Evolutionary conservation across 768 basidiomycete genomes (phyloP).

Genomic region (Kwoniella sp.): DNA sequence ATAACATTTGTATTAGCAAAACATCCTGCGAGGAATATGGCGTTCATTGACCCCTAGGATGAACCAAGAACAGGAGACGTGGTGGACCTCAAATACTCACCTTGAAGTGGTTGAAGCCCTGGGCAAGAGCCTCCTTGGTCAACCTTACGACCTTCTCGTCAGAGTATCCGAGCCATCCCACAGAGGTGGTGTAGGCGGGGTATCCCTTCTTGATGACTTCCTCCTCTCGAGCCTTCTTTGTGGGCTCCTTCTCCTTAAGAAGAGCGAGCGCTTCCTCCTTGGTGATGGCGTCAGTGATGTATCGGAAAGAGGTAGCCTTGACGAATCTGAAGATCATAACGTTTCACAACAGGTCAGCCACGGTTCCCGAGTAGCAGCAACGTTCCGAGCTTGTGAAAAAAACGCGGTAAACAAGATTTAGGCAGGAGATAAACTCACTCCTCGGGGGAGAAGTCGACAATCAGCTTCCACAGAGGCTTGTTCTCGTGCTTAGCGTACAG

Average conservation of each 20-base stretch:
- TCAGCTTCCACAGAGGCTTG: slow-evolving; percentile 93
- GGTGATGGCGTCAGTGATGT: slow-evolving; percentile 92
- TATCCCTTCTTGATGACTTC: slow-evolving; percentile 74
- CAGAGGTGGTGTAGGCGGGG: slow-evolving; percentile 91
- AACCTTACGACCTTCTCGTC: slow-evolving; percentile 88
- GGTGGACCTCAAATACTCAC: slow-evolving; percentile 34
- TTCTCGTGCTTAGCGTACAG: slow-evolving; percentile 62
- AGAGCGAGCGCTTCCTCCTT: slow-evolving; percentile 83
- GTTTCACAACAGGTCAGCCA: slow-evolving; percentile 7
- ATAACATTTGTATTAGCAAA: too few relatives aligned
- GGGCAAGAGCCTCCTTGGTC: slow-evolving; percentile 78
- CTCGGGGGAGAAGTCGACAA: slow-evolving; percentile 77
- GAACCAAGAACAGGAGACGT: not conserved
- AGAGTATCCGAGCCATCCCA: slow-evolving; percentile 90
- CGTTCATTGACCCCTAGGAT: too few relatives aligned
- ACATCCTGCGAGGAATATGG: too few relatives aligned
- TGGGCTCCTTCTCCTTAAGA: slow-evolving; percentile 73
- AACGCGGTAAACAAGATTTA: too few relatives aligned
- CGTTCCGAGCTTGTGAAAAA: not conserved
- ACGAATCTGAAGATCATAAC: slow-evolving; percentile 70
- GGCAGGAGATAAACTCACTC: slow-evolving; percentile 48
- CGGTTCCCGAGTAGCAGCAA: not conserved
- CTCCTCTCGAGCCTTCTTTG: slow-evolving; percentile 76
- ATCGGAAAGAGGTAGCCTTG: slow-evolving; percentile 74
- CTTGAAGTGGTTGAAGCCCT: slow-evolving; percentile 98